Conservation (phyloP, 805 yeast genomes). For the Candida xiaguanensis region DNA sequence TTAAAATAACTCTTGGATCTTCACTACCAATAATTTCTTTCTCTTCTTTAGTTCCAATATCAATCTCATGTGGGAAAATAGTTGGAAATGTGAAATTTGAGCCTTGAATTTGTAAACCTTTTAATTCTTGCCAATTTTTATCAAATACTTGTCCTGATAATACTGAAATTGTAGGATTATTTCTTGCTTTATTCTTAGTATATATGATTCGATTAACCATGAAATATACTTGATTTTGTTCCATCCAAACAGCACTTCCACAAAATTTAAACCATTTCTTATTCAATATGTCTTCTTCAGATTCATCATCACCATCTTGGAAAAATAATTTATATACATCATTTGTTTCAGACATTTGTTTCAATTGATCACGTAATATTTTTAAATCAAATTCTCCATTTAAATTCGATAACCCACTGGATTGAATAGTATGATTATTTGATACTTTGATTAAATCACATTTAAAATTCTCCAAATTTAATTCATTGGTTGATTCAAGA, state of each 20-base stretch:
- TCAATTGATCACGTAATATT: constrained; percentile 11
- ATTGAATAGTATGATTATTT: constrained; percentile 2
- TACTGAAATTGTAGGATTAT: constrained; percentile 23
- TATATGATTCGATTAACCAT: constrained; percentile 26
- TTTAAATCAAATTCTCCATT: constrained; percentile 9
- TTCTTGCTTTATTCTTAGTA: constrained; percentile 16
- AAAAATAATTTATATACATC: constrained; percentile 11
- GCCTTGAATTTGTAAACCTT: constrained; percentile 9
- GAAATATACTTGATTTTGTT: constrained; percentile 25
- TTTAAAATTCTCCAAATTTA: constrained; percentile 2
- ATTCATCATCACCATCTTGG: constrained; percentile 11
- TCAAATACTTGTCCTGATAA: constrained; percentile 19
- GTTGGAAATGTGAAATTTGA: constrained; percentile 10
- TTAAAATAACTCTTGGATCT: constrained; percentile 16
- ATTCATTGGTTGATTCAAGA: background rate
- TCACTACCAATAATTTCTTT: constrained; percentile 12
- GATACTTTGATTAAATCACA: constrained; percentile 5
- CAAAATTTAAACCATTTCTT: constrained; percentile 14
- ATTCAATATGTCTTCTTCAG: constrained; percentile 10
- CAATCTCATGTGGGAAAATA: constrained; percentile 11
- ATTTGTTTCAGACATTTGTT: constrained; percentile 7
- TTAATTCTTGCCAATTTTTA: constrained; percentile 18
- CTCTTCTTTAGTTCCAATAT: constrained; percentile 3
- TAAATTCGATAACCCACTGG: background rate
- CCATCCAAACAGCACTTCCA: constrained; percentile 22